A percentile compares a stretch with the other conserved stretches of the same genome.
Conservation (phyloP, 768 basidiomycete genomes). For the Fomitopsis serialis region DNA sequence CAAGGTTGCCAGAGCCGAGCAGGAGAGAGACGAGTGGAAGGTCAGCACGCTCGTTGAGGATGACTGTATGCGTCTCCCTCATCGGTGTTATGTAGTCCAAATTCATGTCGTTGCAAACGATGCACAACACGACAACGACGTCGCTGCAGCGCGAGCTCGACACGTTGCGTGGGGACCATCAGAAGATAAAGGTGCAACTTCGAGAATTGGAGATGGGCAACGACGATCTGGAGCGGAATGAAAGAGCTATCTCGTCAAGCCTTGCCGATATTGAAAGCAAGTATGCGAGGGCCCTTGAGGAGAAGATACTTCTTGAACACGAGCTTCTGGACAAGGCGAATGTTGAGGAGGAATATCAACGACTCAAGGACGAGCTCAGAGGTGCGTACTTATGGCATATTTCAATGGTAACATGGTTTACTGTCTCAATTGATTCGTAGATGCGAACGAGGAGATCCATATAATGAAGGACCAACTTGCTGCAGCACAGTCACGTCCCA, state of each 20-base stretch:
- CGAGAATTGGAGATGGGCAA: conserved; percentile 96
- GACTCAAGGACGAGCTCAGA: conserved; percentile 88
- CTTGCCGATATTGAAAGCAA: conserved; percentile 82
- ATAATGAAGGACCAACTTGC: conserved; percentile 76
- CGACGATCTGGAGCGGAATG: conserved; percentile 94
- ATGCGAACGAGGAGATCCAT: conserved; percentile 79
- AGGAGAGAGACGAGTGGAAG: conserved; percentile 91
- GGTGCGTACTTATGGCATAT: conserved; percentile 43
- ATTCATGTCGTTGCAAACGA: conserved; percentile 85
- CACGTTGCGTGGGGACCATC: conserved; percentile 68
- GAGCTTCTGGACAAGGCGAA: conserved; percentile 88
- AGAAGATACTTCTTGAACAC: conserved; percentile 96
- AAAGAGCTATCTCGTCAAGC: conserved; percentile 80
- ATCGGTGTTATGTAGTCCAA: conserved; percentile 47
- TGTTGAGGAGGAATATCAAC: conserved; percentile 86
- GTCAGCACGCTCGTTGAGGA: conserved; percentile 32
- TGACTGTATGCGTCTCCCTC: background rate
- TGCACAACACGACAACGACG: conserved; percentile 83
- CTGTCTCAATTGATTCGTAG: conserved; percentile 34
- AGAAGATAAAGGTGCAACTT: conserved; percentile 64
- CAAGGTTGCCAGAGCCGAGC: conserved; percentile 64
- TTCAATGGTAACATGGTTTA: background rate
- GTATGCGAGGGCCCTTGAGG: conserved; percentile 88
- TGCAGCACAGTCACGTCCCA: conserved; percentile 29
- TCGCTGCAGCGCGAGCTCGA: conserved; percentile 92